Evolutionary conservation across 495 filamentous ascomycete genomes (phyloP).

Genomic region (Friedmanniomyces simplex): DNA sequence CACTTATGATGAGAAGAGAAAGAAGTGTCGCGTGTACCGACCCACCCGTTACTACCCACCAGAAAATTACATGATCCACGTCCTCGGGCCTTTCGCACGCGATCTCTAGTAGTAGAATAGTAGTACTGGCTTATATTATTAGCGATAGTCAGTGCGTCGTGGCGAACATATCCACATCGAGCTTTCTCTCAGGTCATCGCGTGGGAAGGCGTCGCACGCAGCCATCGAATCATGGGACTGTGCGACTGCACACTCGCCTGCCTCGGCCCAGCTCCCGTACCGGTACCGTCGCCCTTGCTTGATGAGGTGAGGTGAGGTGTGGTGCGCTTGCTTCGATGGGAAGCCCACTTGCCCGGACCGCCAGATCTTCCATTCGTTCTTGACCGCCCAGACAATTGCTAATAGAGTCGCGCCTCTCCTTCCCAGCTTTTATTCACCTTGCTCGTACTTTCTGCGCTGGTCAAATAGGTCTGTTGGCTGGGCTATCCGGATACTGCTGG

Average conservation of each 20-base stretch:
- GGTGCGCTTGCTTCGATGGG: no score
- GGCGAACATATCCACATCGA: not conserved
- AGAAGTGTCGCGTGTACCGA: no score
- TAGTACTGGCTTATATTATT: not conserved
- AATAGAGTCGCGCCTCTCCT: not conserved
- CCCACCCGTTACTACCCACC: no score
- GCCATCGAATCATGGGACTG: not conserved
- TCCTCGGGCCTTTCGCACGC: no score
- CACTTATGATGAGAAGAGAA: no score
- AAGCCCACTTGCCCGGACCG: not conserved
- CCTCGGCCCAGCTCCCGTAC: no score
- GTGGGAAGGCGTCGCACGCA: not conserved
- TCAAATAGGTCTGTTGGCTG: not conserved
- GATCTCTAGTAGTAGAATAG: no score
- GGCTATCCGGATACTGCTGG: not conserved
- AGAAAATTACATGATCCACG: no score
- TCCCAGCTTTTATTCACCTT: not conserved
- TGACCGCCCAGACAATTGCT: not conserved
- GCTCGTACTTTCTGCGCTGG: not conserved
- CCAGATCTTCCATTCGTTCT: no score
- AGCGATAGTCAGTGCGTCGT: not conserved
- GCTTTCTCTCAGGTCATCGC: not conserved
- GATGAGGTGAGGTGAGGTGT: no score
- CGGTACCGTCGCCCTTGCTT: not conserved
- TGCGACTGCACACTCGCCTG: no score